Evolutionary conservation across 1,284 basidiomycete genomes (phyloP).

Genomic region (Microbotryomycetes sp.): DNA sequence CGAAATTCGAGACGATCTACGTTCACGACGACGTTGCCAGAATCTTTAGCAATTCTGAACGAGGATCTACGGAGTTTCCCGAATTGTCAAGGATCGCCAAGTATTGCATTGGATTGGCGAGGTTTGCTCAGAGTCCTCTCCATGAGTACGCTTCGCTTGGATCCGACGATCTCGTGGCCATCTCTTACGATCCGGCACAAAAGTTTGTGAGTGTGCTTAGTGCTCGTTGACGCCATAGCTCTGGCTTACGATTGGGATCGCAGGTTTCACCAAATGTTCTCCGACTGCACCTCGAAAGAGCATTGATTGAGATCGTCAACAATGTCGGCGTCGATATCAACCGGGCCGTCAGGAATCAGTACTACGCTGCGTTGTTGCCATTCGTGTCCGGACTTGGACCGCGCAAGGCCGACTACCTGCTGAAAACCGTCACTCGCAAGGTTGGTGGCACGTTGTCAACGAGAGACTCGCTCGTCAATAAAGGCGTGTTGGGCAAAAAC

Average conservation of each 20-base stretch:
- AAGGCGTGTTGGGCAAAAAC: constrained; percentile 62
- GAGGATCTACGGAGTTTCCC: constrained; percentile 79
- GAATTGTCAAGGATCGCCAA: constrained; percentile 70
- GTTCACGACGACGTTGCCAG: constrained; percentile 87
- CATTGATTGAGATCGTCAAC: constrained; percentile 82
- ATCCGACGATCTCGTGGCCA: constrained; percentile 61
- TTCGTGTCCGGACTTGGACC: constrained; percentile 93
- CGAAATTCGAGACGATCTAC: constrained; percentile 56
- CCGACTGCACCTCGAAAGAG: constrained; percentile 72
- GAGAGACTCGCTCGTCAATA: constrained; percentile 75
- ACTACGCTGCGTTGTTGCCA: constrained; percentile 79
- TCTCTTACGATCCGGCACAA: constrained; percentile 79
- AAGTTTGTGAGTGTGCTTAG: constrained; percentile 53
- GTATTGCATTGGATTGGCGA: constrained; percentile 89
- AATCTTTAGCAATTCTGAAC: constrained; percentile 84
- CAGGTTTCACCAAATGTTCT: constrained; percentile 51
- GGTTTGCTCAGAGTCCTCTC: constrained; percentile 88
- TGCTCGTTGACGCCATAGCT: background rate
- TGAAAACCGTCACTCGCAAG: constrained; percentile 69
- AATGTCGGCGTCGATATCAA: constrained; percentile 95
- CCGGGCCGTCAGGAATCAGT: constrained; percentile 74
- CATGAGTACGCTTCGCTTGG: constrained; percentile 88
- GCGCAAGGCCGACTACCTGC: constrained; percentile 79
- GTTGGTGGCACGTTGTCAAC: constrained; percentile 79
- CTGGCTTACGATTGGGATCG: too few species aligned